Evolutionary conservation across 495 filamentous ascomycete species (phyloP), one percentile per base, ranked within the genome.

Genomic region (Thermochaetoides thermophila): DNA sequence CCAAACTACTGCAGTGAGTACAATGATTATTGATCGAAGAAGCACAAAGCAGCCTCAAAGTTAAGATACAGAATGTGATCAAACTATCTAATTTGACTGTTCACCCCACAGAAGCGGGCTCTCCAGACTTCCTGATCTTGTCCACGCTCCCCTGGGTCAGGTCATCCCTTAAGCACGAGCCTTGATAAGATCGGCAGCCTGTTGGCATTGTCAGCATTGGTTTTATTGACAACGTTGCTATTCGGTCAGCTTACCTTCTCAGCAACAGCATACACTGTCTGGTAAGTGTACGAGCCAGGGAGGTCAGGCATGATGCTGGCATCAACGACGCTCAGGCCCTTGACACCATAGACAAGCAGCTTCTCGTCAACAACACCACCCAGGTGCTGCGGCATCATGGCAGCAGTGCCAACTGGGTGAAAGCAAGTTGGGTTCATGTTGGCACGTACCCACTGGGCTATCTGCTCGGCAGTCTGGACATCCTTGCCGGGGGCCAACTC

Each of bases 321-420:
- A 39, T 66, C 60, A 0, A 61, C 53, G 0, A 63, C 56, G 7
- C 59, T 49, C 12, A 64, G 37, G 11, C 28, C 34, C 32, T 48
- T 37, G 8, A 56, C 45, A 5, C 57, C 57, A 30, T 64, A 62
- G 1, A 64, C 60, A 26, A 38, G 35, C n/a, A 64, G 40, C 6
- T 37, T 35, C 38, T 54, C 45, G 30, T 59, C 53, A 16, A 64
- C 61, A 1, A 66, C 59, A n/a, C 72, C 70, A 15, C 69, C 69
- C 0, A 61, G 43, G 17, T 61, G 49, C 20, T 48, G 51, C 5
- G 72, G 70, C 52, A 74, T 49, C 69, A 51, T 56, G 11, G 51
- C 31, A 9, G 44, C 42, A 3, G 52, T 60, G 9, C 56, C 50
- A 0, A 57, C 40, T 15, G 56, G 57, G 28, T 67, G 61, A 32